Percentiles rank a stretch among this genome's conserved stretches.
These are phyloP conservation scores for Globisporangium nagaii DNA, from an alignment of 352 stramenopile genomes.

Conservation along the genomic window DNA sequence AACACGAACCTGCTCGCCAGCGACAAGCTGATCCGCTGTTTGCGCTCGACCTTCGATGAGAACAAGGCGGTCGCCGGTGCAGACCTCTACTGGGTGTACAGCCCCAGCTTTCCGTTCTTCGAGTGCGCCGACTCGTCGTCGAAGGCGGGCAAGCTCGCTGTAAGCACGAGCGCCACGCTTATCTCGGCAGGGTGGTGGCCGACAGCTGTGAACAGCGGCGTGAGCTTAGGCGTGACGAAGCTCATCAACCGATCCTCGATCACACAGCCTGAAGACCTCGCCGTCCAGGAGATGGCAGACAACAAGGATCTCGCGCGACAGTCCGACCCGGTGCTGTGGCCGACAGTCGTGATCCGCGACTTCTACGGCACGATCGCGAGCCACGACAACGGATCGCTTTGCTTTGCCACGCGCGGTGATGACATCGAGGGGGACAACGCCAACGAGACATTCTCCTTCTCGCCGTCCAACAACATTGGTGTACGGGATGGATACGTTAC, in stretches of 20 bases:
- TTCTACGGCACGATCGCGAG: slow-evolving; percentile 50
- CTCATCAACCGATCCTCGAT: not conserved
- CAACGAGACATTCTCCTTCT: slow-evolving; percentile 41
- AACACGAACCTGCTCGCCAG: slow-evolving; percentile 18
- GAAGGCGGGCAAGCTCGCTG: not conserved
- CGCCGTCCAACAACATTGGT: slow-evolving; percentile 17
- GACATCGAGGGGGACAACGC: slow-evolving; percentile 11
- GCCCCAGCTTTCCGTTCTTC: slow-evolving; percentile 29
- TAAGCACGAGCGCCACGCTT: slow-evolving; percentile 34
- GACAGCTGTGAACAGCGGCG: slow-evolving; percentile 46
- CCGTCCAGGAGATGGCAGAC: not conserved
- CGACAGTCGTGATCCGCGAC: slow-evolving; percentile 52
- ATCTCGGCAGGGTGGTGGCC: slow-evolving; percentile 59
- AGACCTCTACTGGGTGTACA: slow-evolving; percentile 65
- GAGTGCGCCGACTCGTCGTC: slow-evolving; percentile 23
- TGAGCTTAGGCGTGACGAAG: slow-evolving; percentile 30
- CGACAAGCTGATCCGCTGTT: slow-evolving; percentile 9
- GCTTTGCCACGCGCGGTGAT: slow-evolving; percentile 17
- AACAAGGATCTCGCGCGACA: not conserved
- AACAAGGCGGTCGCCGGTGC: slow-evolving; percentile 35
- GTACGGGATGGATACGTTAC: slow-evolving; percentile 41
- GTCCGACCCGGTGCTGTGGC: slow-evolving; percentile 28
- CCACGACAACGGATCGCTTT: slow-evolving; percentile 29
- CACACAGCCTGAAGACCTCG: not conserved
- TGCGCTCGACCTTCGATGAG: slow-evolving; percentile 12